phyloP scores from a whole-genome alignment of 2,329 filamentous ascomycete species.

The Talaromyces sp. region DNA sequence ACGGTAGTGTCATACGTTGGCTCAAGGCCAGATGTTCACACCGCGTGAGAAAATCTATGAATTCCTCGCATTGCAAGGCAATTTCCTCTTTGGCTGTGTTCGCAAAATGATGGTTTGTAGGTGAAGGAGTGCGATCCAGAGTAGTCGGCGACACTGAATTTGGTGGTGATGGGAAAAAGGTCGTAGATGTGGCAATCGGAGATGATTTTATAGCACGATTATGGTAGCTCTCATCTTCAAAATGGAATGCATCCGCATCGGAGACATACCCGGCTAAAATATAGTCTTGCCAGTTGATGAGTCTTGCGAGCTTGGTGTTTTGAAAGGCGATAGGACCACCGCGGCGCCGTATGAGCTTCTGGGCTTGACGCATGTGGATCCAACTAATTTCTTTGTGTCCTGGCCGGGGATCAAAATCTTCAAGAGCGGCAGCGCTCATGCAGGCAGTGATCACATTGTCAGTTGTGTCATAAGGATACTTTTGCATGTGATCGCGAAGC shows the following conservation, averaged over 20 bases:
- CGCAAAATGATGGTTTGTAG: not conserved
- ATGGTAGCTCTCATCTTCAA: conserved; percentile 25
- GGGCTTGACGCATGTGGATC: conserved; percentile 40
- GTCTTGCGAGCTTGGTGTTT: conserved; percentile 37
- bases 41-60: conserved; percentile 37
- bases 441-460: conserved; percentile 40
- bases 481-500: conserved; percentile 32
- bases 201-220: conserved; percentile 14
- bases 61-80: conserved; percentile 34
- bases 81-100: conserved; percentile 30
- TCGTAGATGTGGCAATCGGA: not conserved
- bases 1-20: conserved; percentile 23
- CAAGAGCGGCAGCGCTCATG: conserved; percentile 38
- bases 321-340: conserved; percentile 36
- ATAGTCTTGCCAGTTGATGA: conserved; percentile 44
- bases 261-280: conserved; percentile 39
- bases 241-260: conserved; percentile 33
- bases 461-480: conserved; percentile 32
- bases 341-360: conserved; percentile 36
- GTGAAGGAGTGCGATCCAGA: conserved; percentile 15
- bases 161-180: conserved; percentile 24
- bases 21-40: conserved; percentile 36
- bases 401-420: conserved; percentile 39
- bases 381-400: conserved; percentile 37
- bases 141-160: conserved; percentile 13